Percentiles rank a stretch among this genome's conserved stretches.
phyloP scores from a whole-genome alignment of 345 rosid genomes.

The Draba incana region DNA sequence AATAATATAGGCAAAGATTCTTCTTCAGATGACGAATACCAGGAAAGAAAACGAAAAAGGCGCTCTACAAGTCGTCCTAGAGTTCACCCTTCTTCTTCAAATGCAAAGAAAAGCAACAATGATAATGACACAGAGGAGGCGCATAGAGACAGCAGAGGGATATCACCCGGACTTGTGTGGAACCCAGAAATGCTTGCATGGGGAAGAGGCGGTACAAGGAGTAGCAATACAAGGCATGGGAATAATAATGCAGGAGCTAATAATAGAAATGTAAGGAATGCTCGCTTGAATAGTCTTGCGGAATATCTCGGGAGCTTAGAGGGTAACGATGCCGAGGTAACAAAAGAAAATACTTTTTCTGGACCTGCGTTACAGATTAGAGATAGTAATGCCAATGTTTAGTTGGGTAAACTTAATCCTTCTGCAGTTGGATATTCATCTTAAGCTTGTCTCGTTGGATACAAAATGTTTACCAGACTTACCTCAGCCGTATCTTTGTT shows the following conservation, averaged over 20 bases:
- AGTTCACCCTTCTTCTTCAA: conserved; percentile 65
- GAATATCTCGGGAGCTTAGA: conserved; percentile 72
- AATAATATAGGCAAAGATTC: conserved; percentile 67
- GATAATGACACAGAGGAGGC: conserved; percentile 59
- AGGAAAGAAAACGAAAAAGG: conserved; percentile 58
- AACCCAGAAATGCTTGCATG: conserved; percentile 79
- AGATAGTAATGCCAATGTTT: conserved; percentile 1
- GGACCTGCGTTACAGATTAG: conserved; percentile 2
- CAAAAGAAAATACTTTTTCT: conserved; percentile 19
- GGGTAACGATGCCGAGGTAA: conserved; percentile 68
- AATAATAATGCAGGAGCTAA: conserved; percentile 51
- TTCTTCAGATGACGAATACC: conserved; percentile 77
- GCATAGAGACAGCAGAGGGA: conserved; percentile 59
- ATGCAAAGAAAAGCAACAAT: conserved; percentile 55
- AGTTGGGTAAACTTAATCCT: conserved; percentile 16
- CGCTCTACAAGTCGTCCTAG: conserved; percentile 45
- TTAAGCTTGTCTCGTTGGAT: conserved; percentile 71
- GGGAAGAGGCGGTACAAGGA: conserved; percentile 93
- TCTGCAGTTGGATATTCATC: conserved; percentile 66
- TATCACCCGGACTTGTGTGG: conserved; percentile 75
- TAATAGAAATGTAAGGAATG: conserved; percentile 56
- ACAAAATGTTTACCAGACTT: conserved; percentile 56
- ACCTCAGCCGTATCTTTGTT: conserved; percentile 73
- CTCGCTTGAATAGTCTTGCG: conserved; percentile 73
- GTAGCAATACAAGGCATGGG: conserved; percentile 76